Conservation (phyloP, 495 filamentous ascomycete genomes). For the Margaritispora aquatica region DNA sequence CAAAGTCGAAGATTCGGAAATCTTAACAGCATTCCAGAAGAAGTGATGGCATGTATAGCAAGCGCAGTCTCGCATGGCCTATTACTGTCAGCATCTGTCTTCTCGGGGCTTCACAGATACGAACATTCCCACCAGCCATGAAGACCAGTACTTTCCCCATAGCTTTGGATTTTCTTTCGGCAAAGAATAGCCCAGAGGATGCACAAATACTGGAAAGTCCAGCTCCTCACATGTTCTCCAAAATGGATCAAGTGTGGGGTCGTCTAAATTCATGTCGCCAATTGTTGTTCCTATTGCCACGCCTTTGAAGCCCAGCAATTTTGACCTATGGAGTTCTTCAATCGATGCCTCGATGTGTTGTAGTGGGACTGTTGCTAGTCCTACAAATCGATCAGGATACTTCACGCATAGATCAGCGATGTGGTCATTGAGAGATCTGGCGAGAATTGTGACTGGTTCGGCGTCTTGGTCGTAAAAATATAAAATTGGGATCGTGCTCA, state of each 20-base stretch:
- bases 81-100: neutral
- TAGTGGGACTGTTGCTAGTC: constrained; percentile 2
- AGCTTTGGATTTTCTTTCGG: constrained; percentile 1
- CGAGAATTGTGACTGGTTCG: neutral
- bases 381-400: constrained; percentile 1
- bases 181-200: constrained; percentile 1
- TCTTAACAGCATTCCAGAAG: neutral
- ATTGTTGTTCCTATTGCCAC: constrained; percentile 1
- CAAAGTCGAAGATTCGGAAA: constrained; percentile 5
- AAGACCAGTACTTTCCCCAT: constrained; percentile 2
- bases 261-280: constrained; percentile 1
- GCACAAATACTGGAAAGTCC: constrained; percentile 3
- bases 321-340: neutral
- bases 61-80: constrained; percentile 2
- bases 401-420: neutral
- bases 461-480: constrained; percentile 3
- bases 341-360: neutral
- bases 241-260: constrained; percentile 4
- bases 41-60: constrained; percentile 1
- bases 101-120: neutral
- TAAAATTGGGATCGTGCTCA: constrained; percentile 4
- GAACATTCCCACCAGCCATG: constrained; percentile 3
- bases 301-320: neutral
- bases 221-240: constrained; percentile 3
- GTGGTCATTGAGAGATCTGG: neutral